A percentile compares a stretch with the other conserved stretches of the same genome.
Evolutionary conservation across 306 rosid genomes (phyloP).

Genomic region (Echinosophora koreensis): DNA sequence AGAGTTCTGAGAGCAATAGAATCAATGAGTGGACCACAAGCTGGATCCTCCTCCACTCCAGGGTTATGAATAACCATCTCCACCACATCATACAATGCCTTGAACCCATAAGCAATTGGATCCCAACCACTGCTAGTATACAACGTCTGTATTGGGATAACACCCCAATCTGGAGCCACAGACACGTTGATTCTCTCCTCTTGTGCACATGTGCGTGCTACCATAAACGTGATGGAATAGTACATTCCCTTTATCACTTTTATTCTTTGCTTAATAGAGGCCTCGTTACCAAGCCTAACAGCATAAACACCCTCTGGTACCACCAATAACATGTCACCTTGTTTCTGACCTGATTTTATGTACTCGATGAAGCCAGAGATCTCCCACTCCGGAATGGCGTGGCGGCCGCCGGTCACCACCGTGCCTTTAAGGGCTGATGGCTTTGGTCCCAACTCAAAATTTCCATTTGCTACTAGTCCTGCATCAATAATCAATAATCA

Average conservation of each 20-base stretch:
- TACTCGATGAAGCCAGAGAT: slow-evolving; percentile 86
- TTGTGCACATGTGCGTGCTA: slow-evolving; percentile 96
- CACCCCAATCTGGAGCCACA: slow-evolving; percentile 81
- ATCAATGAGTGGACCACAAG: slow-evolving; percentile 94
- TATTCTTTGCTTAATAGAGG: slow-evolving; percentile 73
- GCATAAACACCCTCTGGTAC: slow-evolving; percentile 97
- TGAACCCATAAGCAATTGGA: slow-evolving; percentile 85
- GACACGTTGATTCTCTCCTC: slow-evolving; percentile 82
- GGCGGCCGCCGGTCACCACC: slow-evolving; percentile 67
- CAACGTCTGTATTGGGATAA: slow-evolving; percentile 86
- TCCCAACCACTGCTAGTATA: slow-evolving; percentile 97
- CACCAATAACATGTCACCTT: slow-evolving; percentile 97
- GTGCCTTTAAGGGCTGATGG: slow-evolving; percentile 72
- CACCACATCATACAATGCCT: slow-evolving; percentile 51
- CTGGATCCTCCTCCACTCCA: slow-evolving; percentile 93
- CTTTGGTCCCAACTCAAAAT: slow-evolving; percentile 82
- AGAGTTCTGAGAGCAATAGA: slow-evolving; percentile 77
- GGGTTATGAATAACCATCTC: slow-evolving; percentile 86
- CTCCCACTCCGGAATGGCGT: slow-evolving; percentile 84
- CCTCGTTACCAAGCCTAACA: slow-evolving; percentile 92
- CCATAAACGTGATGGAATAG: slow-evolving; percentile 84
- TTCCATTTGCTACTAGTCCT: slow-evolving; percentile 83
- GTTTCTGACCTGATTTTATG: slow-evolving; percentile 92
- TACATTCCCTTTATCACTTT: slow-evolving; percentile 73
- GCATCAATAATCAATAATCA: slow-evolving; percentile 12